A percentile compares a stretch with the other conserved stretches of the same genome.
Evolutionary conservation across 1,139 yeast genomes (phyloP).

Genomic region (Kluyveromyces marxianus): DNA sequence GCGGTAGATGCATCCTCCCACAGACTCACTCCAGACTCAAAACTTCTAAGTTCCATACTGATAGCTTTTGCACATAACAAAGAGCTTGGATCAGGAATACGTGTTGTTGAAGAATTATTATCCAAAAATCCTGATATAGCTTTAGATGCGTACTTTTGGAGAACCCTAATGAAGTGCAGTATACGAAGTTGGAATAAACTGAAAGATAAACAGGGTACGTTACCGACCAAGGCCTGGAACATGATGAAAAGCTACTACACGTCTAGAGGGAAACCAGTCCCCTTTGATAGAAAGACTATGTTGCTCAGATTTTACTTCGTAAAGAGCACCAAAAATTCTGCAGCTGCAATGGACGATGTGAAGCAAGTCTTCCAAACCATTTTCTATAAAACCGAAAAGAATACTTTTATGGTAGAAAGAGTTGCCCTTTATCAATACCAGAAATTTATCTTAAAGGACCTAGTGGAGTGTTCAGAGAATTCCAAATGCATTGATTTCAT

Average conservation of each 20-base stretch:
- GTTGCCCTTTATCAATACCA: conserved; percentile 14
- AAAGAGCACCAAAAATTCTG: conserved; percentile 11
- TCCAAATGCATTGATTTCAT: conserved; percentile 15
- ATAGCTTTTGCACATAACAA: conserved; percentile 16
- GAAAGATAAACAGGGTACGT: conserved; percentile 10
- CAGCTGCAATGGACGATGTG: conserved; percentile 18
- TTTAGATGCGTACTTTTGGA: conserved; percentile 21
- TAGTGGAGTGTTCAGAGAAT: conserved; percentile 12
- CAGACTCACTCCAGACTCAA: conserved; percentile 13
- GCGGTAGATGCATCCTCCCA: background rate
- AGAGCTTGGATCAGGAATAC: conserved; percentile 13
- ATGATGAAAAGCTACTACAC: conserved; percentile 20
- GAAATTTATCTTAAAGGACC: conserved; percentile 15
- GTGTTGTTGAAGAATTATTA: conserved; percentile 16
- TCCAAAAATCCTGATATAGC: conserved; percentile 16
- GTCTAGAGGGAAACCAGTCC: conserved; percentile 8
- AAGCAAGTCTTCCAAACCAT: conserved; percentile 13
- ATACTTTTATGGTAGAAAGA: conserved; percentile 7
- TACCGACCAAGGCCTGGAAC: conserved; percentile 15
- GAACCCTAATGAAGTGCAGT: conserved; percentile 19
- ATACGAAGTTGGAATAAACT: conserved; percentile 11
- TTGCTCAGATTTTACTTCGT: conserved; percentile 8
- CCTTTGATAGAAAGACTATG: conserved; percentile 14
- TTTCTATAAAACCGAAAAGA: conserved; percentile 11
- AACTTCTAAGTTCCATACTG: conserved; percentile 18